phyloP scores from a whole-genome alignment of 2,329 filamentous ascomycete species.

The Harringtonia aguacate region DNA sequence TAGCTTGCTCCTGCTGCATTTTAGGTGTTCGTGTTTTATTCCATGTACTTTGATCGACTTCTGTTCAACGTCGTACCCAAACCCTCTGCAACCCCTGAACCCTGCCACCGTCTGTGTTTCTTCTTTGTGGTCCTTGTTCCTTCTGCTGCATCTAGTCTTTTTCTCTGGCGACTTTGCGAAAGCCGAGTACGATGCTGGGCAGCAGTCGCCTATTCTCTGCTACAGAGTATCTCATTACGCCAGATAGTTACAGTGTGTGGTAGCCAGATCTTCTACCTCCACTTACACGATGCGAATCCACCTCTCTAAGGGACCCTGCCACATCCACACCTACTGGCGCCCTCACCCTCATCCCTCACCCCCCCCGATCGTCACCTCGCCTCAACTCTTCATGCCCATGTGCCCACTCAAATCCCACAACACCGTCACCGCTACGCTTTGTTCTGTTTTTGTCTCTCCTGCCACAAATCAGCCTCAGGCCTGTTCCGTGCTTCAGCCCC shows the following conservation, averaged over 20 bases:
- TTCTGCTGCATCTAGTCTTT: too few relatives aligned
- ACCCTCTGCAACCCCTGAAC: not conserved
- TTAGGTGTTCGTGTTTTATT: not conserved
- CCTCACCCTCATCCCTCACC: too few relatives aligned
- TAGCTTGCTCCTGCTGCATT: too few relatives aligned
- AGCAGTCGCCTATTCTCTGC: too few relatives aligned
- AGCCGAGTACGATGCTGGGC: too few relatives aligned
- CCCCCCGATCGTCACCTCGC: slow-evolving; percentile 1
- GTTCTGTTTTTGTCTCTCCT: not conserved
- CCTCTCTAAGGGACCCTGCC: not conserved
- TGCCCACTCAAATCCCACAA: not conserved
- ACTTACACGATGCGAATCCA: too few relatives aligned
- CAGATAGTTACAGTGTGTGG: too few relatives aligned
- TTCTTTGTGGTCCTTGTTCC: not conserved
- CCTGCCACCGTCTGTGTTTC: not conserved
- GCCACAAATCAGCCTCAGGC: not conserved
- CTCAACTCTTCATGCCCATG: not conserved
- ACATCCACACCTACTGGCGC: not conserved
- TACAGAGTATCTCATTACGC: too few relatives aligned
- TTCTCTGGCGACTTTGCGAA: too few relatives aligned
- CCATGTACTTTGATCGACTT: not conserved
- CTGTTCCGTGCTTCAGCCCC: too few relatives aligned
- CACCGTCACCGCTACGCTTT: slow-evolving; percentile 1
- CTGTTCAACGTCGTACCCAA: slow-evolving; percentile 2
- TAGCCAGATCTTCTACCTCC: too few relatives aligned